Evolutionary conservation across 2,329 filamentous ascomycete genomes (phyloP).

Genomic region (Colletotrichum cordylinicola): DNA sequence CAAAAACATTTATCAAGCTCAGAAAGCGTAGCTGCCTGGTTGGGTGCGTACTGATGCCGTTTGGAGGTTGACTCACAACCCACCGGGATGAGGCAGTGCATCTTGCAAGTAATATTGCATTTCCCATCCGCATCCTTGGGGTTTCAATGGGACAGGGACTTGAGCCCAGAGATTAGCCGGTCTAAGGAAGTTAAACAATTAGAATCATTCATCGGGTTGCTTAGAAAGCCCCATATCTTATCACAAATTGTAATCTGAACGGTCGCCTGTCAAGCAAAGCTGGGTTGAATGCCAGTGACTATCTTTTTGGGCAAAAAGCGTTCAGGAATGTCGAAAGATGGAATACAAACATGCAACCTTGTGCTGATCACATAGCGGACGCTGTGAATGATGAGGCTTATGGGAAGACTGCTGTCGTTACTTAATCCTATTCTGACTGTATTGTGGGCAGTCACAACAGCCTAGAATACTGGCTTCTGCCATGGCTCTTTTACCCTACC

Average conservation of each 20-base stretch:
- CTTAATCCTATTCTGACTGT: not conserved
- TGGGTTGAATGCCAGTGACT: not conserved
- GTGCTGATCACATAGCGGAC: not conserved
- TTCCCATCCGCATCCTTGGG: not conserved
- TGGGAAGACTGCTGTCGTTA: not conserved
- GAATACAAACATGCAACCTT: not conserved
- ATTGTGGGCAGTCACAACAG: not conserved
- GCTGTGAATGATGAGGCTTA: not conserved
- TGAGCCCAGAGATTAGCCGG: rapidly evolving
- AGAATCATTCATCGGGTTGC: not conserved
- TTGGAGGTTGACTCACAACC: not conserved
- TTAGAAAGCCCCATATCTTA: not conserved
- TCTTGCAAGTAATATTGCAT: not conserved
- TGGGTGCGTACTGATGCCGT: not conserved
- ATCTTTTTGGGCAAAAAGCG: not conserved
- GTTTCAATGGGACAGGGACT: not conserved
- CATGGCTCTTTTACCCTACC: rapidly evolving
- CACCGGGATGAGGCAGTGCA: not conserved
- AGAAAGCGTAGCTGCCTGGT: not conserved
- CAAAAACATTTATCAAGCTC: not conserved
- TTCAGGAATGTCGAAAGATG: not conserved
- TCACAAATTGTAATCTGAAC: not conserved
- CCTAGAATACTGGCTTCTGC: not conserved
- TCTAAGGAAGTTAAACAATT: not conserved
- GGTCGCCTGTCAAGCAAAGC: not conserved